phyloP scores from a whole-genome alignment of 148 eudicot genomes.

The Spergularia marina region DNA sequence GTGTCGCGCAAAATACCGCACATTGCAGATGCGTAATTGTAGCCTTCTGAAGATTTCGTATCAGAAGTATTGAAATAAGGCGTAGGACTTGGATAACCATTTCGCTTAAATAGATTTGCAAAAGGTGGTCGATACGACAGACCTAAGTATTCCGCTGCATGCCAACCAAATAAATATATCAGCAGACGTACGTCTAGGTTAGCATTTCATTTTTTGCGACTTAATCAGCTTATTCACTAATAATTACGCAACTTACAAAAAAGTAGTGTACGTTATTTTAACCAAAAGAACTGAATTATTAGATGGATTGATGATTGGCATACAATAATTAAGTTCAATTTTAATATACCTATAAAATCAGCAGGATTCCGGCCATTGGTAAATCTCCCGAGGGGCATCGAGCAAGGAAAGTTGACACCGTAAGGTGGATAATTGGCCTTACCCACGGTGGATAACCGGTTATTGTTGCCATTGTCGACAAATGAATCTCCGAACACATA shows the following conservation, averaged over 20 bases:
- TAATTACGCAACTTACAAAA: too few relatives aligned
- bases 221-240: too few relatives aligned
- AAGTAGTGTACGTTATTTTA: too few relatives aligned
- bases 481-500: conserved; percentile 4
- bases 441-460: background rate
- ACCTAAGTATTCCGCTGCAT: conserved; percentile 15
- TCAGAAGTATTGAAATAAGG: background rate
- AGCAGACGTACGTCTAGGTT: too few relatives aligned
- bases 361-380: background rate
- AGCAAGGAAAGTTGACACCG: background rate
- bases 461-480: conserved; percentile 4
- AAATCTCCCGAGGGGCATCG: background rate
- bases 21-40: conserved; percentile 62
- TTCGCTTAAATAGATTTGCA: background rate
- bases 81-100: background rate
- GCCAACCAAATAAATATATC: too few relatives aligned
- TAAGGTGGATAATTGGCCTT: background rate
- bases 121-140: conserved; percentile 7
- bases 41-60: conserved; percentile 29
- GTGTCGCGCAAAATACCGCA: conserved; percentile 59
- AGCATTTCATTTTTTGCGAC: too few relatives aligned
- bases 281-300: background rate
- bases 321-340: background rate
- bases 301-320: background rate
- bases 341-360: background rate